Percentiles rank a stretch among this genome's conserved stretches.
Conservation (phyloP, 2,329 filamentous ascomycete genomes). For the Penicillium olsonii region DNA sequence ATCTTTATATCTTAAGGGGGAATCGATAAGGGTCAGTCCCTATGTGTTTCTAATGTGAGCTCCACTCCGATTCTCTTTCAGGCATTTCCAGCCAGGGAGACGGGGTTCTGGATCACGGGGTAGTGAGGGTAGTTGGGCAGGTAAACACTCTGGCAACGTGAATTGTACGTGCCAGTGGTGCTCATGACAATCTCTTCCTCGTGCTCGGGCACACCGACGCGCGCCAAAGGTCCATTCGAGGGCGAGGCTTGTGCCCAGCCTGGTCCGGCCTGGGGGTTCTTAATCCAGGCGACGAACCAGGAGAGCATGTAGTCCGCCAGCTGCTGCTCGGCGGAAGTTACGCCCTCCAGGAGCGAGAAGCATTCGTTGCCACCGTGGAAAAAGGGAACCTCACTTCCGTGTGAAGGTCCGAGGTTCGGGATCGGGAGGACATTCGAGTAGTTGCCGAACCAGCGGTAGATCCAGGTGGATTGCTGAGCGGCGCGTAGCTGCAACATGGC, state of each 20-base stretch:
- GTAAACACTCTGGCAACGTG: constrained; percentile 23
- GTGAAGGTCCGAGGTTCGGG: constrained; percentile 16
- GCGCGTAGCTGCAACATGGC: constrained; percentile 22
- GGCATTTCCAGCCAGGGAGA: constrained; percentile 7
- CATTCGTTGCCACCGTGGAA: constrained; percentile 28
- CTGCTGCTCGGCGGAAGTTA: constrained; percentile 18
- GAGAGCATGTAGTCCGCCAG: constrained; percentile 24
- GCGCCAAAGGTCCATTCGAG: constrained; percentile 18
- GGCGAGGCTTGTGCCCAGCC: constrained; percentile 19
- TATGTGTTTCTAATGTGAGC: too few species aligned
- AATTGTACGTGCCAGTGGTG: constrained; percentile 21
- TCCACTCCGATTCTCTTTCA: neutral
- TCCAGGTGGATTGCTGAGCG: constrained; percentile 21
- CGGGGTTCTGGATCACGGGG: constrained; percentile 21
- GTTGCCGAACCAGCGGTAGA: constrained; percentile 27
- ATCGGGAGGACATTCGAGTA: constrained; percentile 22
- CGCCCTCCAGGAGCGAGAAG: constrained; percentile 16
- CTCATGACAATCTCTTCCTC: constrained; percentile 18
- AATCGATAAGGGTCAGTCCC: too few species aligned
- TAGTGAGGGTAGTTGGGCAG: constrained; percentile 21
- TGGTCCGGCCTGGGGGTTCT: constrained; percentile 20
- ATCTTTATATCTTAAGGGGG: too few species aligned
- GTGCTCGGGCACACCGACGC: constrained; percentile 20
- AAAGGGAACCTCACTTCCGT: constrained; percentile 26
- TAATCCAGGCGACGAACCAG: constrained; percentile 26